Evolutionary conservation across 2,329 filamentous ascomycete species (phyloP), one percentile per base, ranked within the genome.

Genomic region (Canariomyces notabilis): DNA sequence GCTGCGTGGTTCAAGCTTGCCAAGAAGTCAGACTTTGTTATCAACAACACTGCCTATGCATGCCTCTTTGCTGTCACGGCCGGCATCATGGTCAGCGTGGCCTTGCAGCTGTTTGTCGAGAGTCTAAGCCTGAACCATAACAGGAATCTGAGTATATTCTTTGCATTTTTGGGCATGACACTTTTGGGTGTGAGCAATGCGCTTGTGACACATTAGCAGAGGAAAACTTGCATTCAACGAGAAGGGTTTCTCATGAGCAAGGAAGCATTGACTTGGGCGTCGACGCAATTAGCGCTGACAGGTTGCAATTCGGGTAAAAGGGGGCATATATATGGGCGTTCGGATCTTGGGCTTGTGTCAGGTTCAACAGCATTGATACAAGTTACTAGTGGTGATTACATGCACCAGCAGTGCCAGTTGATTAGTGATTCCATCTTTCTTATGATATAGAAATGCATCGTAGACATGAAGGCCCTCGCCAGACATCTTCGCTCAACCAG

Each of bases 61-160:
- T 79, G 78, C 42, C 83, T 97, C 68, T 98, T 98, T 70, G 90
- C 89, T 6, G 72, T 83, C 8, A 97, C 91, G 0, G 83, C 89
- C 1, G 93, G 93, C 1, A 94, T 98, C 58, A 97, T 98, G 93
- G 84, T 89, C 21, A 93, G 86, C 58, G 93, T 98, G 22, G 89
- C 85, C 2, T 67, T 98, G 61, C 87, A 94, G 67, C 72, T 98
- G 6, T 91, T 96, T 60, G 83, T 86, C 3, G 90, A 98, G 71
- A 85, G 85, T 55, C 65, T 95, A 61, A 86, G 84, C 48, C 67
- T 96, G 61, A 90, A 88, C 55, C 89, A 94, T 68, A 83, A 83
- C 60, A 76, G 83, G 51, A 82, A 83, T 50, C 61, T 93, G 59
- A 90, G 86, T 66, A 87, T 89, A 59, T 73, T 80, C 19, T 90